phyloP scores from a whole-genome alignment of 1,284 basidiomycete species.

The Boletus semigastroideus region DNA sequence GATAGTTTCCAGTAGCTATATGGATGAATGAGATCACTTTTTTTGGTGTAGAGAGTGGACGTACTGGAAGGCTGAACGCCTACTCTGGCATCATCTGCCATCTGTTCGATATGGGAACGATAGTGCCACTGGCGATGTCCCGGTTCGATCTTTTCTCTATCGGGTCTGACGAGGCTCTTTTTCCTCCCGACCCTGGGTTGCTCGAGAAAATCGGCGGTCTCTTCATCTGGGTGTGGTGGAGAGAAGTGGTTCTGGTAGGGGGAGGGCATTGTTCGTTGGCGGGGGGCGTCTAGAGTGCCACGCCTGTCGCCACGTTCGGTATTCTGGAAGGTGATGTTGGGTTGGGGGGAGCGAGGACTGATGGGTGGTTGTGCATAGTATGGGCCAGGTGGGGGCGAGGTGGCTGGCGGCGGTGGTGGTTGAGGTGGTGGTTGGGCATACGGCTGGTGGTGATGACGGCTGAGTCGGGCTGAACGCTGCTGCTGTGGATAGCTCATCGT shows the following conservation, averaged over 20 bases:
- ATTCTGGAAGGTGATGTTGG: slow-evolving; percentile 65
- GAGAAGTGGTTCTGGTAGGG: slow-evolving; percentile 56
- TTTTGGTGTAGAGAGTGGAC: slow-evolving; percentile 34
- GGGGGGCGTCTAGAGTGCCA: slow-evolving; percentile 50
- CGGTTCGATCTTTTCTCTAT: slow-evolving; percentile 96
- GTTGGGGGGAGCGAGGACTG: slow-evolving; percentile 30
- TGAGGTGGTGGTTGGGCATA: slow-evolving; percentile 31
- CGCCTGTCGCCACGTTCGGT: slow-evolving; percentile 66
- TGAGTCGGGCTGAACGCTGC: slow-evolving; percentile 46
- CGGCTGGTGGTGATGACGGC: slow-evolving; percentile 39
- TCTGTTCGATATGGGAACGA: slow-evolving; percentile 82
- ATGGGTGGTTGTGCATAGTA: slow-evolving; percentile 21
- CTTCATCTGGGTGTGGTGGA: slow-evolving; percentile 47
- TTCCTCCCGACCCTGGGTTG: slow-evolving; percentile 64
- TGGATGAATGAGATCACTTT: slow-evolving; percentile 6
- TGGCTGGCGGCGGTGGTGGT: slow-evolving; percentile 21
- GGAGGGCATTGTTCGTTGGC: slow-evolving; percentile 48
- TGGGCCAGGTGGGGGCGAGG: slow-evolving; percentile 29
- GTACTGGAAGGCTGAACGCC: slow-evolving; percentile 79
- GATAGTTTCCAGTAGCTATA: slow-evolving; percentile 81
- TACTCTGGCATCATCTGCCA: slow-evolving; percentile 67
- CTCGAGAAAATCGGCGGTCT: slow-evolving; percentile 43
- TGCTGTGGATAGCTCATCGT: slow-evolving; percentile 46
- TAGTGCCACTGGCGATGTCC: slow-evolving; percentile 96
- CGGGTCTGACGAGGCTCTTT: slow-evolving; percentile 92